Percentiles rank a stretch among this genome's conserved stretches.
Evolutionary conservation across 768 basidiomycete species (phyloP).

Genomic region (Boletus insuetus): DNA sequence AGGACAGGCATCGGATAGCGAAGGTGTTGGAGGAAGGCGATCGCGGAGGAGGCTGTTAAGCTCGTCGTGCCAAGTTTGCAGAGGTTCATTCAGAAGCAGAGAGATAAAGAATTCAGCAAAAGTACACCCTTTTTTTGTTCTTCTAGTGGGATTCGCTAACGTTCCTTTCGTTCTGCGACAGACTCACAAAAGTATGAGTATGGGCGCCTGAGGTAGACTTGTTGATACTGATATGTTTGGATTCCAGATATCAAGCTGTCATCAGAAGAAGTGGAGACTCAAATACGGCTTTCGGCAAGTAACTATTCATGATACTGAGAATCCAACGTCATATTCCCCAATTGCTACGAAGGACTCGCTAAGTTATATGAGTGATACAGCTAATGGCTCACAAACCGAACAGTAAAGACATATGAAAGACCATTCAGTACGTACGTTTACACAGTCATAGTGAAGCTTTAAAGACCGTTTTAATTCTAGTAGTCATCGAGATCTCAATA

Average conservation of each 20-base stretch:
- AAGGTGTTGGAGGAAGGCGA: constrained; percentile 61
- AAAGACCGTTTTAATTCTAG: too few relatives aligned
- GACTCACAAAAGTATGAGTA: constrained; percentile 55
- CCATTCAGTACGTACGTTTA: too few relatives aligned
- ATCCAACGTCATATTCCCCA: too few relatives aligned
- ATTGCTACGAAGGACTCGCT: too few relatives aligned
- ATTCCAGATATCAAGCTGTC: constrained; percentile 73
- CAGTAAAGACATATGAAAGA: too few relatives aligned
- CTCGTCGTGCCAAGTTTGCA: constrained; percentile 73
- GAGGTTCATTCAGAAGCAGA: constrained; percentile 70
- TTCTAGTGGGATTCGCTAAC: neutral
- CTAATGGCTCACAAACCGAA: too few relatives aligned
- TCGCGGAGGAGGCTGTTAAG: constrained; percentile 74
- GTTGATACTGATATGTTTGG: constrained; percentile 9
- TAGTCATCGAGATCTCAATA: neutral
- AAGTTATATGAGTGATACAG: too few relatives aligned
- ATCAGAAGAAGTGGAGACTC: constrained; percentile 68
- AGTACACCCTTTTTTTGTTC: constrained; percentile 43
- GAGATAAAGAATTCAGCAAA: constrained; percentile 82
- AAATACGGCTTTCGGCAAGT: constrained; percentile 63
- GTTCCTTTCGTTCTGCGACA: constrained; percentile 13
- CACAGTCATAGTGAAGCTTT: too few relatives aligned
- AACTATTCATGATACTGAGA: neutral
- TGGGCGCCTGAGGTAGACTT: neutral
- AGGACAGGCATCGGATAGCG: constrained; percentile 69